Percentiles rank a stretch among this genome's conserved stretches.
Evolutionary conservation across 768 basidiomycete genomes (phyloP).

Genomic region (Serendipita sp.): DNA sequence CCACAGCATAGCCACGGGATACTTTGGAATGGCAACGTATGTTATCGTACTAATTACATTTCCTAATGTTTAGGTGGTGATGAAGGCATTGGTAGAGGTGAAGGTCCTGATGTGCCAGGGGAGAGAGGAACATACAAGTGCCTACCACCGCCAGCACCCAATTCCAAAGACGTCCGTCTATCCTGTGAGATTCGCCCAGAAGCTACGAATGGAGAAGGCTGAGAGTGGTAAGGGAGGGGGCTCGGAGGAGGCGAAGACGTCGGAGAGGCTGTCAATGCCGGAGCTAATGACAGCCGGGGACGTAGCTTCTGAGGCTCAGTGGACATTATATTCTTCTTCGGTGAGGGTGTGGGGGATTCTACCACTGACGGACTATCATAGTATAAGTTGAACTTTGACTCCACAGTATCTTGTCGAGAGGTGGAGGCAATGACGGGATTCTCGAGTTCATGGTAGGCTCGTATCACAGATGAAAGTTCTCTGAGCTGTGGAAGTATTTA

Average conservation of each 20-base stretch:
- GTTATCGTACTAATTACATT: background rate
- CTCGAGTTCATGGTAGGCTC: conserved; percentile 4
- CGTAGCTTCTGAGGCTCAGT: background rate
- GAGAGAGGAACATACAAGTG: background rate
- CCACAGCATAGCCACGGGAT: too few relatives aligned
- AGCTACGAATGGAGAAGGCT: background rate
- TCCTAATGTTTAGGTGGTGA: background rate
- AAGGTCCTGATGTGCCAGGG: background rate
- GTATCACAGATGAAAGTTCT: background rate
- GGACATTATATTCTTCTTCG: background rate
- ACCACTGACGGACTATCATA: background rate
- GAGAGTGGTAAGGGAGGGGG: background rate
- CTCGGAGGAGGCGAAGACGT: background rate
- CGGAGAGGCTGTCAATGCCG: background rate
- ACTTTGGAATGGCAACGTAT: background rate
- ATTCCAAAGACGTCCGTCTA: background rate
- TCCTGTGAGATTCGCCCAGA: background rate
- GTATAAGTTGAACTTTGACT: background rate
- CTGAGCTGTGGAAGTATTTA: background rate
- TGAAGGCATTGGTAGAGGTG: background rate
- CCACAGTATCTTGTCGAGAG: background rate
- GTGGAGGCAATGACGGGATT: background rate
- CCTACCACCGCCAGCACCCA: background rate
- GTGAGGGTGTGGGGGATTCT: background rate
- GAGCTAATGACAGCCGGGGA: background rate